A percentile compares a stretch with the other conserved stretches of the same genome.
Conservation (phyloP, 495 filamentous ascomycete species). For the Penicillium dipodomyicola region DNA sequence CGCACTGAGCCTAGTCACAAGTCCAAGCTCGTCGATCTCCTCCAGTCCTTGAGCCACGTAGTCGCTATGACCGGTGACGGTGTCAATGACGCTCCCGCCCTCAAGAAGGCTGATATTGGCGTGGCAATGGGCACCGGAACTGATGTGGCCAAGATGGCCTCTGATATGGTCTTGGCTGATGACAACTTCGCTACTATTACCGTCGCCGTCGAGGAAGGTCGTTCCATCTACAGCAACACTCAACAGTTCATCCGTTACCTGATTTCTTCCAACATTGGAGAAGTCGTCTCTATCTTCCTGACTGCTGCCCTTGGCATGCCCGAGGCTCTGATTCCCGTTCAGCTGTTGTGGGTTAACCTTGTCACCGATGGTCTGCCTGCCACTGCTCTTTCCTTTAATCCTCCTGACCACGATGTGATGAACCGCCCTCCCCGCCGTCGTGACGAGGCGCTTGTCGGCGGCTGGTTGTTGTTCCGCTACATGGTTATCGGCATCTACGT, state of each 20-base stretch:
- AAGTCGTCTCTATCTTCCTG: slow-evolving; percentile 98
- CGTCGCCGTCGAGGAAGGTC: slow-evolving; percentile 92
- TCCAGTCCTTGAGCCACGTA: slow-evolving; percentile 89
- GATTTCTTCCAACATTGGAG: slow-evolving; percentile 98
- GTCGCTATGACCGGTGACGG: slow-evolving; percentile 99
- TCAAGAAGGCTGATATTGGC: slow-evolving; percentile 99
- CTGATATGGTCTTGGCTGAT: slow-evolving; percentile 98
- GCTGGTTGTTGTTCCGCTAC: slow-evolving; percentile 98
- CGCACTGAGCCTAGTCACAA: slow-evolving; percentile 95
- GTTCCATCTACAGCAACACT: slow-evolving; percentile 99
- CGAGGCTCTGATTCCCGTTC: slow-evolving; percentile 94
- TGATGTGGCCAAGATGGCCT: slow-evolving; percentile 93
- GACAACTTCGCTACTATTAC: slow-evolving; percentile 99
- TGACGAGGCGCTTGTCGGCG: slow-evolving; percentile 85
- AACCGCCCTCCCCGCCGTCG: slow-evolving; percentile 82
- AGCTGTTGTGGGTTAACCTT: slow-evolving; percentile 98
- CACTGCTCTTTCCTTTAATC: slow-evolving; percentile 96
- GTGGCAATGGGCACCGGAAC: slow-evolving; percentile 99
- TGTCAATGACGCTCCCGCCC: slow-evolving; percentile 96
- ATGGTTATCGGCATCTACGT: slow-evolving; percentile 95
- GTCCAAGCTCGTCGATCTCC: slow-evolving; percentile 90
- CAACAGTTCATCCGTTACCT: slow-evolving; percentile 99
- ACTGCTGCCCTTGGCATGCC: slow-evolving; percentile 97
- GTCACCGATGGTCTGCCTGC: slow-evolving; percentile 97
- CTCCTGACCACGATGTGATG: slow-evolving; percentile 97